These are phyloP conservation scores for Solioccasus polychromus DNA, from an alignment of 768 basidiomycete species.

Conservation along the genomic window DNA sequence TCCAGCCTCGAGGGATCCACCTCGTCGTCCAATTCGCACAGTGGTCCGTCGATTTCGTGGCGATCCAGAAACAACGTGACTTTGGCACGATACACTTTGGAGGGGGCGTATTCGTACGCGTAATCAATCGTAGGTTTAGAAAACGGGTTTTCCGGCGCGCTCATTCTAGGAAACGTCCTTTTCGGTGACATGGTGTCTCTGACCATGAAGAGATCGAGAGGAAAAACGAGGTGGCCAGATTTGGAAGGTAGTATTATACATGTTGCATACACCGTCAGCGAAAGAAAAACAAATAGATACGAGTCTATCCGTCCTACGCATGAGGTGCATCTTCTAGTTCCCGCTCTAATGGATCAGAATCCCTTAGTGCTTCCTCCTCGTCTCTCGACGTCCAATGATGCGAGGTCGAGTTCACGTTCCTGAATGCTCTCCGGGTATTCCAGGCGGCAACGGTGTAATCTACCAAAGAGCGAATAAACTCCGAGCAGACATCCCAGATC, in stretches of 20 bases:
- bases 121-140: constrained; percentile 41
- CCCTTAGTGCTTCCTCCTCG: constrained; percentile 27
- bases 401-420: constrained; percentile 20
- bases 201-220: constrained; percentile 12
- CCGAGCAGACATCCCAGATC: constrained; percentile 20
- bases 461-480: constrained; percentile 20
- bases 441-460: constrained; percentile 11
- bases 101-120: constrained; percentile 61
- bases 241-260: not conserved
- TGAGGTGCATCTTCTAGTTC: constrained; percentile 5
- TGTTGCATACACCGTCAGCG: too few species aligned
- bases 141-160: constrained; percentile 40
- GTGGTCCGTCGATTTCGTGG: constrained; percentile 43
- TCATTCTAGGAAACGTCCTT: constrained; percentile 37
- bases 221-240: constrained; percentile 12
- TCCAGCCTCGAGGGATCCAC: constrained; percentile 33
- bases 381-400: constrained; percentile 34
- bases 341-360: constrained; percentile 24
- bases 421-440: constrained; percentile 17
- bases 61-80: constrained; percentile 53
- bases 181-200: constrained; percentile 15
- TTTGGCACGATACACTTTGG: constrained; percentile 48
- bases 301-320: not conserved
- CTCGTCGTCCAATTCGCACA: constrained; percentile 38
- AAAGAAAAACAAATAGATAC: too few species aligned